phyloP scores from a whole-genome alignment of 2,329 filamentous ascomycete genomes.

The Hawksworthiomyces lignivorus region DNA sequence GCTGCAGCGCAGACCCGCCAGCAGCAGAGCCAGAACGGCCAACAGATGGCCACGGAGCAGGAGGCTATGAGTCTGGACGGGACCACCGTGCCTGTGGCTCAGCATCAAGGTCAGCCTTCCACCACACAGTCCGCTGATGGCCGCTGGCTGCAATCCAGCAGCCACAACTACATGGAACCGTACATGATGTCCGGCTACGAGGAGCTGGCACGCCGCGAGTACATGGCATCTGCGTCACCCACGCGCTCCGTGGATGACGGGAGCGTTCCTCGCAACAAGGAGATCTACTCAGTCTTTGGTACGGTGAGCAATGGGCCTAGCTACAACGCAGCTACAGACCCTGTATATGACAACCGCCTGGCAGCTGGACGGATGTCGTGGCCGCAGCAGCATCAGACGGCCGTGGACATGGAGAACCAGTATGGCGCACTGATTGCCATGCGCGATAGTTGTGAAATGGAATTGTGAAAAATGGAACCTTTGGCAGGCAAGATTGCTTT shows the following conservation, averaged over 20 bases:
- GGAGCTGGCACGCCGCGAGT: conserved; percentile 55
- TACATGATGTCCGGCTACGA: conserved; percentile 84
- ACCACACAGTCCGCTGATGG: conserved; percentile 45
- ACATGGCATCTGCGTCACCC: conserved; percentile 32
- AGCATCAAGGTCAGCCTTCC: conserved; percentile 17
- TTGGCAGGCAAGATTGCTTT: too few species aligned
- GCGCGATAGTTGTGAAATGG: conserved; percentile 14
- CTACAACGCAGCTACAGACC: conserved; percentile 56
- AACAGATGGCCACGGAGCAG: conserved; percentile 24
- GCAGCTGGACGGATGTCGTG: conserved; percentile 25
- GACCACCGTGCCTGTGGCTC: conserved; percentile 27
- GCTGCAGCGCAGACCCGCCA: conserved; percentile 54
- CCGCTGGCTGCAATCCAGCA: conserved; percentile 36
- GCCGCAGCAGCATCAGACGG: conserved; percentile 38
- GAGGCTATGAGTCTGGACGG: conserved; percentile 37
- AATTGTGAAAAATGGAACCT: too few species aligned
- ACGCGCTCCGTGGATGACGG: conserved; percentile 25
- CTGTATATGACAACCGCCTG: conserved; percentile 50
- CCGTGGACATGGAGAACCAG: conserved; percentile 65
- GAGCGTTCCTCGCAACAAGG: not conserved
- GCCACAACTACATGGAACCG: conserved; percentile 55
- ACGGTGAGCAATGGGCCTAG: too few species aligned
- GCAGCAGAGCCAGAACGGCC: conserved; percentile 45
- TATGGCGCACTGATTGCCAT: conserved; percentile 48
- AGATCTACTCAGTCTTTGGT: too few species aligned